These are phyloP conservation scores for Setomelanomma holmii DNA, from an alignment of 2,329 filamentous ascomycete species.

Conservation along the genomic window DNA sequence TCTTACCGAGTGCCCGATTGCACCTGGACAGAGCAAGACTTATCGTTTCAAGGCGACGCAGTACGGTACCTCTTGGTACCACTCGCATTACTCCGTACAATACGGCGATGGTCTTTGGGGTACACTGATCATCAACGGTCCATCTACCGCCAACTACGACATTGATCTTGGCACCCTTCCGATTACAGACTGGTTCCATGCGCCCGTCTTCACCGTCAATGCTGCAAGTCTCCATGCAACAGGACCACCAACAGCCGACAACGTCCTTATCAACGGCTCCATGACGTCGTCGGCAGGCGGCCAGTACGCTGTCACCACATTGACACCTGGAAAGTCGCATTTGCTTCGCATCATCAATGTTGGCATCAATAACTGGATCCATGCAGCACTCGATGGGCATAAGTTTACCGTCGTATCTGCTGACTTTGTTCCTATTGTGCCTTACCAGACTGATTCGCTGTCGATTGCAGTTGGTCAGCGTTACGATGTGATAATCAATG, in stretches of 20 bases:
- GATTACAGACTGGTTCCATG: constrained; percentile 47
- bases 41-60: constrained; percentile 47
- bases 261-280: constrained; percentile 62
- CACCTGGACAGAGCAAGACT: constrained; percentile 57
- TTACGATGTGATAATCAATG: constrained; percentile 50
- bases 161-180: constrained; percentile 52
- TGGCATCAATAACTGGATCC: constrained; percentile 34
- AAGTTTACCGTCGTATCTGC: constrained; percentile 53
- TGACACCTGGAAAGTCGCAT: constrained; percentile 52
- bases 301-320: constrained; percentile 40
- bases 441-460: constrained; percentile 47
- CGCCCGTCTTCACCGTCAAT: constrained; percentile 39
- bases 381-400: constrained; percentile 43
- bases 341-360: constrained; percentile 54
- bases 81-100: constrained; percentile 54
- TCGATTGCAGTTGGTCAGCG: constrained; percentile 48
- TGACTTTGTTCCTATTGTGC: constrained; percentile 54
- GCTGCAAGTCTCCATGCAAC: constrained; percentile 46
- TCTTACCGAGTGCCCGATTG: constrained; percentile 71
- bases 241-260: constrained; percentile 56
- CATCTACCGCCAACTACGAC: constrained; percentile 51
- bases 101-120: constrained; percentile 52
- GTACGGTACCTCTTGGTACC: constrained; percentile 54
- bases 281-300: constrained; percentile 51
- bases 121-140: constrained; percentile 51